Base-by-base conservation (phyloP, 192 early-diverging fungal species). In the Bifiguratus adelaidae region DNA sequence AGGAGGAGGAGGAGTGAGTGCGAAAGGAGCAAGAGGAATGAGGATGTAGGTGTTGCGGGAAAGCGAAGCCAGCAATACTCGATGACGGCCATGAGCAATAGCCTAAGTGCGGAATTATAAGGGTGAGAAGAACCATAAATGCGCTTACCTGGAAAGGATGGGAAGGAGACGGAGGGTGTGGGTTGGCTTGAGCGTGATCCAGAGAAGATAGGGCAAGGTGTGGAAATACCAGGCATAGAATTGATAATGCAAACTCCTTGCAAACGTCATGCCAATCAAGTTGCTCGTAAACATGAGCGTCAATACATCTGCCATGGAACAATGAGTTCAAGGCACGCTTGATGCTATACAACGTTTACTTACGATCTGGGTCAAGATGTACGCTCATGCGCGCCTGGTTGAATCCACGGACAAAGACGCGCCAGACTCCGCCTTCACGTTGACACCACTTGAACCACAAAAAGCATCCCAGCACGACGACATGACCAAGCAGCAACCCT, bases 161-260 rank as follows among this genome's bases (percentile, higher is more conserved):
- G 8, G 9, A 43, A 19, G n/a, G 25, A 29, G 30, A n/a, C 16
- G 15, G 63, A 15, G 3, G 48, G 7, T 13, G 58, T 24, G 0
- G 47, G 57, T 3, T 58, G 41, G 6, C 24, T 13, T 0, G 33
- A 40, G 7, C 29, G 25, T 15, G 47, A 34, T 22, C 68, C 78
- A 84, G 11, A 91, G 52, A 7, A 98, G 54, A 41, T 83, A 87
- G 9, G 95, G 95, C 25, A 96, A 30, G 26, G 80, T 73, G 60
- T 88, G 82, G 28, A 66, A 85, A 60, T 95, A 98, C 95, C 95
- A 98, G 0, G 87, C 70, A 53, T 90, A 98, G 57, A 98, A 98
- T 72, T 96, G 92, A 56, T 95, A 95, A 56, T 98, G 95, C 44
- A 98, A 64, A 1, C 86, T 83, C 19, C 95, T 64, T 4, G 92